Percentiles rank a stretch among this genome's conserved stretches.
phyloP scores from a whole-genome alignment of 2,329 filamentous ascomycete species.

The Fusarium falciforme region DNA sequence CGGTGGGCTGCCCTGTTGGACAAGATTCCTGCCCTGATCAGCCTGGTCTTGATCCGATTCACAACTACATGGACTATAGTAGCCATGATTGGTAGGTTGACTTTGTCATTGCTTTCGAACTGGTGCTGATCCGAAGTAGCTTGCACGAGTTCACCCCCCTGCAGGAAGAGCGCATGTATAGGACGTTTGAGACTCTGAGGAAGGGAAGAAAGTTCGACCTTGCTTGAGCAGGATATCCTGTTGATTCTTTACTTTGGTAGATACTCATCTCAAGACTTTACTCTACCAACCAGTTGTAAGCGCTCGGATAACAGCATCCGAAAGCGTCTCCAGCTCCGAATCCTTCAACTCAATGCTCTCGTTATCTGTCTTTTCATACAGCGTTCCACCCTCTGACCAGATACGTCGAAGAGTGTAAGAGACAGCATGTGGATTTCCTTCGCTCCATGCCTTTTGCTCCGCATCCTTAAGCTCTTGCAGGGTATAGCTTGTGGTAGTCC shows the following conservation, averaged over 20 bases:
- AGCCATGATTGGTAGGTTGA: constrained; percentile 51
- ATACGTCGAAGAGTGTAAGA: constrained; percentile 73
- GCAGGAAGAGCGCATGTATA: constrained; percentile 53
- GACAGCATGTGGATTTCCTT: constrained; percentile 63
- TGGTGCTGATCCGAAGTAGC: neutral
- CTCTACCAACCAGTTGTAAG: constrained; percentile 34
- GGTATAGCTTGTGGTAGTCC: constrained; percentile 49
- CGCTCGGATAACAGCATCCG: constrained; percentile 35
- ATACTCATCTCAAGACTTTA: neutral
- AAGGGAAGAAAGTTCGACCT: neutral
- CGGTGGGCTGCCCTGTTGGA: constrained; percentile 51
- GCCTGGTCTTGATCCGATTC: constrained; percentile 50
- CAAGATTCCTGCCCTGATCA: constrained; percentile 50
- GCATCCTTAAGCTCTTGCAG: constrained; percentile 64
- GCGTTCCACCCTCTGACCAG: constrained; percentile 77
- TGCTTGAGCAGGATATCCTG: neutral
- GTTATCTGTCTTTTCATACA: constrained; percentile 78
- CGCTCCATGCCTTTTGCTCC: constrained; percentile 70
- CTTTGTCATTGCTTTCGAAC: neutral
- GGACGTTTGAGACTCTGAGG: neutral
- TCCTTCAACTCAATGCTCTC: constrained; percentile 62
- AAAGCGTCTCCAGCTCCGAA: constrained; percentile 64
- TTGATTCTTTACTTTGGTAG: neutral
- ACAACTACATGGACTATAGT: constrained; percentile 56
- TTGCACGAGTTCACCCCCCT: constrained; percentile 38